Percentiles rank a stretch among this genome's conserved stretches.
These are phyloP conservation scores for Nakataea oryzae DNA, from an alignment of 2,329 filamentous ascomycete genomes.

Conservation along the genomic window DNA sequence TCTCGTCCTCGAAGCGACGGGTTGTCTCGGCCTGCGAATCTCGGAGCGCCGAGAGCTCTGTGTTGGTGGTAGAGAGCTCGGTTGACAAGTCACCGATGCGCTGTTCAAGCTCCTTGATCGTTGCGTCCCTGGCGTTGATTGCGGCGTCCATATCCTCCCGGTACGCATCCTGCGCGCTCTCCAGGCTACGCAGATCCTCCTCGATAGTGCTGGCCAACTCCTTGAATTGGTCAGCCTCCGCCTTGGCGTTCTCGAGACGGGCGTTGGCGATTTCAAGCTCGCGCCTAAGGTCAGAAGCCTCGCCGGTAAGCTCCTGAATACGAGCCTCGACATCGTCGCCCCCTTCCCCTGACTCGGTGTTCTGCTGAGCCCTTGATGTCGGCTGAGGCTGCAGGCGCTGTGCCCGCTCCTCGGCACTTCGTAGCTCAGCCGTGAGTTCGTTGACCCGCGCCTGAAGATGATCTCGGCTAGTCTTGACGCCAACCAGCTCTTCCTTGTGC, in stretches of 20 bases:
- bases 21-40: slow-evolving; percentile 69
- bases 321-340: slow-evolving; percentile 43
- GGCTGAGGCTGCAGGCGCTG: slow-evolving; percentile 73
- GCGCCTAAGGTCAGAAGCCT: slow-evolving; percentile 78
- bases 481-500: slow-evolving; percentile 76
- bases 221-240: slow-evolving; percentile 79
- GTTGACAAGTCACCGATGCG: slow-evolving; percentile 73
- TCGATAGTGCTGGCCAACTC: slow-evolving; percentile 79
- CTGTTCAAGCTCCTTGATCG: slow-evolving; percentile 72
- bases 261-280: slow-evolving; percentile 72
- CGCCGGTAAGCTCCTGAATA: slow-evolving; percentile 70
- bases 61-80: slow-evolving; percentile 74
- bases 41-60: slow-evolving; percentile 69
- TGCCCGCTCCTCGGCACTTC: slow-evolving; percentile 79
- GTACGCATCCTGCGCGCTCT: slow-evolving; percentile 74
- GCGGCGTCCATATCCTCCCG: slow-evolving; percentile 73
- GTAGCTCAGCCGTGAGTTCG: slow-evolving; percentile 78
- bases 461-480: slow-evolving; percentile 77
- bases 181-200: slow-evolving; percentile 72
- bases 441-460: slow-evolving; percentile 83
- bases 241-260: slow-evolving; percentile 72
- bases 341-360: slow-evolving; percentile 23
- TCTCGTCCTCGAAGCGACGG: slow-evolving; percentile 70
- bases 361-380: slow-evolving; percentile 43
- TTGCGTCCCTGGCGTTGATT: slow-evolving; percentile 66